These are phyloP conservation scores for Ceratobasidium sp. DNA, from an alignment of 1,284 basidiomycete genomes.

Conservation along the genomic window DNA sequence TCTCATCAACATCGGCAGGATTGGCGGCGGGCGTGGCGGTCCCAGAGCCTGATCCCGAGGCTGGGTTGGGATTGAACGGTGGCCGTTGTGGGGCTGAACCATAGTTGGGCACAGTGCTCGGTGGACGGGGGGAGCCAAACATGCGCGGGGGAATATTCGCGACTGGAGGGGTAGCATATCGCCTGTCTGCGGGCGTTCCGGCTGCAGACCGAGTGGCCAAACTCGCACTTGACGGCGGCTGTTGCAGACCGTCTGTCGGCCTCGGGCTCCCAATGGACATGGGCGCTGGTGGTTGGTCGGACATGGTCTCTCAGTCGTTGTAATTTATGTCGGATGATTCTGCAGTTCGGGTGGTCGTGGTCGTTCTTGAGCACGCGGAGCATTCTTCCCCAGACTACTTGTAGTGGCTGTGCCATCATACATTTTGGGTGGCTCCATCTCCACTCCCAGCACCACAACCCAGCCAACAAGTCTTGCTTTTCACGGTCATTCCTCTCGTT, in stretches of 20 bases:
- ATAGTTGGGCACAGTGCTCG: slow-evolving; percentile 36
- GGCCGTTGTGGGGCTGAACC: slow-evolving; percentile 23
- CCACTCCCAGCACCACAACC: background rate
- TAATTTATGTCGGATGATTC: too few relatives aligned
- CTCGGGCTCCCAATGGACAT: slow-evolving; percentile 12
- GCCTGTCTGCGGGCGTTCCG: slow-evolving; percentile 10
- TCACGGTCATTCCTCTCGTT: background rate
- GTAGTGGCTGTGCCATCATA: slow-evolving; percentile 19
- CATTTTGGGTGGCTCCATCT: background rate
- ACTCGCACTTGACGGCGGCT: background rate
- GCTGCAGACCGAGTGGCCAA: background rate
- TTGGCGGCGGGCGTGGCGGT: slow-evolving; percentile 27
- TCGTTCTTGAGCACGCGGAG: slow-evolving; percentile 19
- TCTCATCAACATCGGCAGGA: slow-evolving; percentile 61
- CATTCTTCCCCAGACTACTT: slow-evolving; percentile 24
- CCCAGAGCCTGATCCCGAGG: slow-evolving; percentile 21
- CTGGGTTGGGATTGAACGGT: slow-evolving; percentile 16
- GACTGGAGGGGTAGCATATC: slow-evolving; percentile 30
- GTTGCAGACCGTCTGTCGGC: slow-evolving; percentile 5
- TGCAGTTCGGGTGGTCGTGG: slow-evolving; percentile 13
- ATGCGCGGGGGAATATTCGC: slow-evolving; percentile 26
- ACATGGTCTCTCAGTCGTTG: background rate
- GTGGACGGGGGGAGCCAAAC: slow-evolving; percentile 30
- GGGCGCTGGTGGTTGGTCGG: slow-evolving; percentile 3
- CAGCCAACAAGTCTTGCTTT: too few relatives aligned